Percentiles rank a stretch among this genome's conserved stretches.
phyloP scores from a whole-genome alignment of 2,329 filamentous ascomycete genomes.

The Calonectria pseudoreteaudii region DNA sequence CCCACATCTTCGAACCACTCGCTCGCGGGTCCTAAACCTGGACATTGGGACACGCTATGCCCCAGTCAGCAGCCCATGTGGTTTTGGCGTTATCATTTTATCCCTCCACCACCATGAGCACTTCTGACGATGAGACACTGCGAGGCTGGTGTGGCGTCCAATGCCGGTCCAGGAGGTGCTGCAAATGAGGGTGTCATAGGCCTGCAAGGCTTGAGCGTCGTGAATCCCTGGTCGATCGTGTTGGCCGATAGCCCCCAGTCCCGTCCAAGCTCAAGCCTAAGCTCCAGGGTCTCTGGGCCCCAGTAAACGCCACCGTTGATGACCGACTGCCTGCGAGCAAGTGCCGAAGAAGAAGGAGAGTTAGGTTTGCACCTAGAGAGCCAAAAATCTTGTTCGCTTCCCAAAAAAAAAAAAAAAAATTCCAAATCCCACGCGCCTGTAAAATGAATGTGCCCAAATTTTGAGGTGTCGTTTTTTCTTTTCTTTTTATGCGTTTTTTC shows the following conservation, averaged over 20 bases:
- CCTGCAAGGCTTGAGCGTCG: constrained; percentile 20
- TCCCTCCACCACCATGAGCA: constrained; percentile 27
- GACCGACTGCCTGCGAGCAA: constrained; percentile 13
- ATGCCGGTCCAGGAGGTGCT: constrained; percentile 19
- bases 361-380: constrained; percentile 43
- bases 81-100: constrained; percentile 15
- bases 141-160: constrained; percentile 36
- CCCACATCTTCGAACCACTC: constrained; percentile 9
- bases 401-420: constrained; percentile 11
- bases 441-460: constrained; percentile 28
- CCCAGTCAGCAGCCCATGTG: constrained; percentile 5
- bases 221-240: constrained; percentile 19
- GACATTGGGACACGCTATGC: constrained; percentile 21
- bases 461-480: constrained; percentile 30
- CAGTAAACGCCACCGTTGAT: constrained; percentile 16
- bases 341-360: constrained; percentile 12
- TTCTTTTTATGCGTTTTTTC: constrained; percentile 26
- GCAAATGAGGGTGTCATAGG: constrained; percentile 23
- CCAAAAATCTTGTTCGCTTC: constrained; percentile 37
- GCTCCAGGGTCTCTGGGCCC: not conserved
- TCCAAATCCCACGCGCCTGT: constrained; percentile 31
- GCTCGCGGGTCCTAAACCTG: constrained; percentile 8
- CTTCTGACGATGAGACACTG: constrained; percentile 15
- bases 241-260: constrained; percentile 15
- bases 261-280: constrained; percentile 9